Evolutionary conservation across 2,329 filamentous ascomycete genomes (phyloP).

Genomic region (Tolypocladium ovalisporum): DNA sequence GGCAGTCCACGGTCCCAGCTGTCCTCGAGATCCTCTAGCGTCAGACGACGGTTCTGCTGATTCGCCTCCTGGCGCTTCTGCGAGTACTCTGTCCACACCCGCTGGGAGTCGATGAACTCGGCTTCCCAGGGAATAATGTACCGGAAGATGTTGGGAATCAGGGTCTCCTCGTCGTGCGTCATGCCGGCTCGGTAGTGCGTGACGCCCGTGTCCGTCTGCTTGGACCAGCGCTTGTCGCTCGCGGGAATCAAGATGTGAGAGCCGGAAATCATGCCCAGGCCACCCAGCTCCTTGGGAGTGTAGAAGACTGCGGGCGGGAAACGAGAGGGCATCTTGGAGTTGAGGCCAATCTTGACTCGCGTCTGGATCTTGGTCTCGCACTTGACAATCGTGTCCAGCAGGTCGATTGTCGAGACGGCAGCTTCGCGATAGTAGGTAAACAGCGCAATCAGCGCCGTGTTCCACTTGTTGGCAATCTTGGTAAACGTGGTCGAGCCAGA

Average conservation of each 20-base stretch:
- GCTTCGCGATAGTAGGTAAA: conserved; percentile 99
- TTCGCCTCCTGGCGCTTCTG: conserved; percentile 96
- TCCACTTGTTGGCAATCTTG: conserved; percentile 99
- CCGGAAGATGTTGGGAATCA: conserved; percentile 98
- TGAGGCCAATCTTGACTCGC: conserved; percentile 93
- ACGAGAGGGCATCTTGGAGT: conserved; percentile 98
- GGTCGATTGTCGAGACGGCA: conserved; percentile 85
- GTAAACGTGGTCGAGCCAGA: conserved; percentile 99
- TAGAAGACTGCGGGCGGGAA: conserved; percentile 99
- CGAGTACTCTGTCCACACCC: conserved; percentile 98
- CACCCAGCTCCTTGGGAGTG: conserved; percentile 94
- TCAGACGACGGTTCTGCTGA: conserved; percentile 90
- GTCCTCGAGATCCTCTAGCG: conserved; percentile 91
- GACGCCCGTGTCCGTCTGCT: conserved; percentile 94
- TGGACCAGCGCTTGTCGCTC: conserved; percentile 95
- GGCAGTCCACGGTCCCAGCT: conserved; percentile 97
- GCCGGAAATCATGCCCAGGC: conserved; percentile 96
- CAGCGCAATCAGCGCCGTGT: conserved; percentile 89
- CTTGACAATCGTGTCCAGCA: conserved; percentile 96
- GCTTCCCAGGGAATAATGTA: conserved; percentile 99
- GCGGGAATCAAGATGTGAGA: conserved; percentile 96
- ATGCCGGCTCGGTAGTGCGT: conserved; percentile 96
- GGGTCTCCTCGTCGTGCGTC: conserved; percentile 94
- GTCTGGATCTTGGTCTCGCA: conserved; percentile 99
- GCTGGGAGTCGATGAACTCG: conserved; percentile 97